Evolutionary conservation across 306 rosid species (phyloP).

Genomic region (Prosopis cineraria): DNA sequence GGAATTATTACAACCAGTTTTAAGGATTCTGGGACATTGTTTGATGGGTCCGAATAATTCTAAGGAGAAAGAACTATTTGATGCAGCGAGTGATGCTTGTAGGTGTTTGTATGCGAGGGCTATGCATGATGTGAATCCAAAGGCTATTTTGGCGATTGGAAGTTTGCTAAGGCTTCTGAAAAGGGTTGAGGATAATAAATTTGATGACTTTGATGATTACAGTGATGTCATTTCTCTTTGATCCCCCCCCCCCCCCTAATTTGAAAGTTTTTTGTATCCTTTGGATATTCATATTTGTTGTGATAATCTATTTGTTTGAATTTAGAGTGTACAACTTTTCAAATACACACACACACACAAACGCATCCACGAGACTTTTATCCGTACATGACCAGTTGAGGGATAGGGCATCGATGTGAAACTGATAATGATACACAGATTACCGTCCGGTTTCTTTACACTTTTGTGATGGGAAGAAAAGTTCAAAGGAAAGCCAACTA

Average conservation of each 20-base stretch:
- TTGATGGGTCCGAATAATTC: conserved; percentile 41
- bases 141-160: conserved; percentile 64
- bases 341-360: no score
- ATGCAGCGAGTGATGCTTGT: conserved; percentile 50
- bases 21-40: conserved; percentile 71
- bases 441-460: no score
- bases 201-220: conserved; percentile 29
- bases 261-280: no score
- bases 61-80: conserved; percentile 30
- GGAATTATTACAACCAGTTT: conserved; percentile 66
- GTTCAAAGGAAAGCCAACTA: no score
- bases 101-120: conserved; percentile 61
- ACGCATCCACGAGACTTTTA: no score
- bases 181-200: not conserved
- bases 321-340: no score
- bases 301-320: not conserved
- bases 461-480: no score
- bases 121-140: conserved; percentile 65
- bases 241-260: no score
- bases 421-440: no score
- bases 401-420: no score
- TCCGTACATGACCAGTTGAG: no score
- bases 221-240: conserved; percentile 30
- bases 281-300: not conserved
- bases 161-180: conserved; percentile 58